A percentile compares a stretch with the other conserved stretches of the same genome.
These are phyloP conservation scores for Kingdonia uniflora DNA, from an alignment of 164 flowering plant species.

Conservation along the genomic window DNA sequence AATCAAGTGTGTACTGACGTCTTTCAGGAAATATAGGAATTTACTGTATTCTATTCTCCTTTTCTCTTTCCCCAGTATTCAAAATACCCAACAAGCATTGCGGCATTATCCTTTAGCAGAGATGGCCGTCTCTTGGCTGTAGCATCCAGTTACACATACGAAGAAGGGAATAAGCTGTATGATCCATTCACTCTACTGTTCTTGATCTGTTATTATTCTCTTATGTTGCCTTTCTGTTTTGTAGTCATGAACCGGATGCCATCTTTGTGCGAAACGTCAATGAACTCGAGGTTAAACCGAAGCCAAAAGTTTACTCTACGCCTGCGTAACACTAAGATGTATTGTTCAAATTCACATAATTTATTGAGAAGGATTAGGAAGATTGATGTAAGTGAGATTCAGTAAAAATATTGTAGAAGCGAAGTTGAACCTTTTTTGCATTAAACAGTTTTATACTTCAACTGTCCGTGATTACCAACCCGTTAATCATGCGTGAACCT, in stretches of 20 bases:
- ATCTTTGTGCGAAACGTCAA: slow-evolving; percentile 79
- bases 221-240: slow-evolving; percentile 3
- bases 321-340: neutral
- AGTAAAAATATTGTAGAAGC: too few species aligned
- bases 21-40: neutral
- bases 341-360: too few species aligned
- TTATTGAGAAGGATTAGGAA: too few species aligned
- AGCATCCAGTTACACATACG: slow-evolving; percentile 88
- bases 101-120: slow-evolving; percentile 89
- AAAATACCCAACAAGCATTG: slow-evolving; percentile 78
- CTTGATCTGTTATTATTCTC: neutral
- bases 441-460: too few species aligned
- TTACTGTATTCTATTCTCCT: neutral
- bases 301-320: slow-evolving; percentile 63
- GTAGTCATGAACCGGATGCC: slow-evolving; percentile 94
- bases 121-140: slow-evolving; percentile 87
- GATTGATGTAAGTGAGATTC: too few species aligned
- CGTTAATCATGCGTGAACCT: too few species aligned
- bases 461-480: too few species aligned
- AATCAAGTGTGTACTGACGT: neutral
- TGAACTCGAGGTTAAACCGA: slow-evolving; percentile 93
- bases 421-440: too few species aligned
- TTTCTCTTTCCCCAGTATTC: slow-evolving; percentile 37
- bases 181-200: slow-evolving; percentile 7
- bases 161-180: slow-evolving; percentile 88